Percentiles rank a stretch among this genome's conserved stretches.
phyloP scores from a whole-genome alignment of 345 rosid species.

The Melaleuca quinquenervia region DNA sequence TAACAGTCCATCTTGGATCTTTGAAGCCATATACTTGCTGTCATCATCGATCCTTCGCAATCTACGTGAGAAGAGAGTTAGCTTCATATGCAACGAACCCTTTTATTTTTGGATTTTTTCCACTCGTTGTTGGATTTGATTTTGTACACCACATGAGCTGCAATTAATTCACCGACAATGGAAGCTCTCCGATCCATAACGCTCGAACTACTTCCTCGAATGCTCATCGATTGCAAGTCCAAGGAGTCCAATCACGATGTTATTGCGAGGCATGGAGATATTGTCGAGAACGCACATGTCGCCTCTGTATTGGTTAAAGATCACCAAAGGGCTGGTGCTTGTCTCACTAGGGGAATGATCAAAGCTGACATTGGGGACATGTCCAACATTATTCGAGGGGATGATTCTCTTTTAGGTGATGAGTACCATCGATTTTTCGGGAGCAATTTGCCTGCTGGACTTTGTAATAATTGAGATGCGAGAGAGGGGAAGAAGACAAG shows the following conservation, averaged over 20 bases:
- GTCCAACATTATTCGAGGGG: background rate
- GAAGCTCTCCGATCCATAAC: background rate
- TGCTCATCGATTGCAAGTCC: background rate
- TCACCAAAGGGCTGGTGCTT: no score
- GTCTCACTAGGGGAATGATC: background rate
- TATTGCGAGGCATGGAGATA: background rate
- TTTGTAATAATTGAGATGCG: background rate
- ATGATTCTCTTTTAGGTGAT: background rate
- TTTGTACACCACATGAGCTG: background rate
- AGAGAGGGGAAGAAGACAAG: background rate
- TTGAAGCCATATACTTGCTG: background rate
- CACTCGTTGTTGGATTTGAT: background rate
- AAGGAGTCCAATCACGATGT: background rate
- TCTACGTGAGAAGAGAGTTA: background rate
- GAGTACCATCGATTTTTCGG: background rate
- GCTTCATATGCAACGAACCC: background rate
- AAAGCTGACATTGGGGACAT: background rate
- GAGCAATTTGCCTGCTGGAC: background rate
- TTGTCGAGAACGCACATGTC: no score
- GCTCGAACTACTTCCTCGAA: background rate
- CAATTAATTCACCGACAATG: background rate
- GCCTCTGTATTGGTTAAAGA: no score
- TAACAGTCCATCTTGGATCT: background rate
- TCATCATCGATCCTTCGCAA: background rate
- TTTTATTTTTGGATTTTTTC: background rate